phyloP scores from a whole-genome alignment of 768 basidiomycete genomes.

The Pisolithus tinctorius region DNA sequence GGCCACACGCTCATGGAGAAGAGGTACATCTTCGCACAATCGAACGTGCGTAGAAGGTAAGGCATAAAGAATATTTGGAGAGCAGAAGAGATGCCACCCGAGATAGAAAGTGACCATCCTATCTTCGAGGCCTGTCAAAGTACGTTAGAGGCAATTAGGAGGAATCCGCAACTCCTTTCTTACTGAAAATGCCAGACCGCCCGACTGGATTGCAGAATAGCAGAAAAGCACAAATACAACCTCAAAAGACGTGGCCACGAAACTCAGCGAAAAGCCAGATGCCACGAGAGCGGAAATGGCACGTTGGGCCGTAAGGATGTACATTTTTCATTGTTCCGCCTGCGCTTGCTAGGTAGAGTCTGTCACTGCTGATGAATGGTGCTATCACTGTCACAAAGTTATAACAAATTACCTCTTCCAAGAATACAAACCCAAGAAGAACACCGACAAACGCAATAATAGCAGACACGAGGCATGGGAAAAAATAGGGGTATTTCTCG shows the following conservation, averaged over 20 bases:
- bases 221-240: constrained; percentile 62
- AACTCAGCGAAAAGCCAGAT: constrained; percentile 45
- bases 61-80: constrained; percentile 51
- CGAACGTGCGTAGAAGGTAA: constrained; percentile 40
- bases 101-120: constrained; percentile 47
- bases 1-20: constrained; percentile 50
- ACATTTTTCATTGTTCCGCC: constrained; percentile 14
- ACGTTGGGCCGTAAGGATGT: background rate
- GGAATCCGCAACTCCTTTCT: constrained; percentile 9
- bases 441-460: constrained; percentile 34
- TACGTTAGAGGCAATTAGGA: background rate
- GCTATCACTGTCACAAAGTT: background rate
- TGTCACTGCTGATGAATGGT: constrained; percentile 9
- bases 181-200: constrained; percentile 54
- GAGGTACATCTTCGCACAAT: constrained; percentile 43
- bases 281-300: constrained; percentile 43
- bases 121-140: constrained; percentile 44
- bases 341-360: constrained; percentile 37
- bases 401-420: constrained; percentile 40
- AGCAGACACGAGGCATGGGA: constrained; percentile 45
- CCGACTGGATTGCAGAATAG: constrained; percentile 48
- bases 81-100: constrained; percentile 40
- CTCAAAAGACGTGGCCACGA: constrained; percentile 51
- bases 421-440: constrained; percentile 34
- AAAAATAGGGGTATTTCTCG: constrained; percentile 42